Conservation (phyloP, 176 grass and related monocot species). For the Dactylis glomerata region DNA sequence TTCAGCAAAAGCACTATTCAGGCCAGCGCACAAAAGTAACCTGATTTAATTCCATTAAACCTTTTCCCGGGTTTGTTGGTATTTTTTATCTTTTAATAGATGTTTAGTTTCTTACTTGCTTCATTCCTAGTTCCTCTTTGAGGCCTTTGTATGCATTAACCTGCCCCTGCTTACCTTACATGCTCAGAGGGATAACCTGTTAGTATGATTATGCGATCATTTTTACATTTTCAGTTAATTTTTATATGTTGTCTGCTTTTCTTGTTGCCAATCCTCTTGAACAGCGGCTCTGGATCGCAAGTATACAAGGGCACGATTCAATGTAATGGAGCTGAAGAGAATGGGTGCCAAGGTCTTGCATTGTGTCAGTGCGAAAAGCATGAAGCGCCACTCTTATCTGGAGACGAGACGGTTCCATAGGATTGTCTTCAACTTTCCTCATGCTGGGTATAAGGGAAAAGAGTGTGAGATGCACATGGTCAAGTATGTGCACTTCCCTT, state of each 20-base stretch:
- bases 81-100: neutral
- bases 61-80: neutral
- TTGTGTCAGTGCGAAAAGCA: constrained; percentile 31
- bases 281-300: constrained; percentile 30
- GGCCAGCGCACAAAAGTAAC: neutral
- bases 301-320: constrained; percentile 16
- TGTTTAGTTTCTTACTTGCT: neutral
- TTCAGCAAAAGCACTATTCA: neutral
- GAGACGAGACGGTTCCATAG: constrained; percentile 34
- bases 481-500: constrained; percentile 40
- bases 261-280: neutral
- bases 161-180: constrained; percentile 4
- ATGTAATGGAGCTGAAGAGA: neutral
- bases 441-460: constrained; percentile 51
- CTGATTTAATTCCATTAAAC: neutral
- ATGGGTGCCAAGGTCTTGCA: constrained; percentile 34
- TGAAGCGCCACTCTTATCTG: constrained; percentile 36
- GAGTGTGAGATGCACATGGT: constrained; percentile 30
- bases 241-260: neutral
- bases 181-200: neutral
- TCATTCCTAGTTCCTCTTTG: neutral
- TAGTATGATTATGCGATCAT: neutral
- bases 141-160: neutral
- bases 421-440: constrained; percentile 67
- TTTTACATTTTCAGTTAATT: neutral